Evolutionary conservation across 202 grass and related monocot species (phyloP).

Genomic region (Miscanthus sacchariflorus): DNA sequence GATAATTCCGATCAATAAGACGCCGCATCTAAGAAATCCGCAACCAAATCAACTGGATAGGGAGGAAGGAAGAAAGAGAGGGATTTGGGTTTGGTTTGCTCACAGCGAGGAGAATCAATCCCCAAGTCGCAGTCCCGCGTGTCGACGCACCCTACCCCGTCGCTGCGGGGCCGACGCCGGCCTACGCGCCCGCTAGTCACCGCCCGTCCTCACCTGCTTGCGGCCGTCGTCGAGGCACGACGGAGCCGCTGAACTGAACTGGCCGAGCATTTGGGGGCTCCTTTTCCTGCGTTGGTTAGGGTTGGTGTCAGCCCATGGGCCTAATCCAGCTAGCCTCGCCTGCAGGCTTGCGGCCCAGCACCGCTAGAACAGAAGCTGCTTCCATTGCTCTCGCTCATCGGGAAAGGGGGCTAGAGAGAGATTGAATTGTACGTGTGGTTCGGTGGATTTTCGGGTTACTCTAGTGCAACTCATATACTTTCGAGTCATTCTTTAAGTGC

Average conservation of each 20-base stretch:
- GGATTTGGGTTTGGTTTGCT: not conserved
- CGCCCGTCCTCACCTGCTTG: not conserved
- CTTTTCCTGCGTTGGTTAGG: not conserved
- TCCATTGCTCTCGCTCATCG: no score
- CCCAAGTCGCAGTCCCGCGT: not conserved
- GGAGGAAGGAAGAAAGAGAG: not conserved
- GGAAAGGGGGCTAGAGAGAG: no score
- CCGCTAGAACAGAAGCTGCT: no score
- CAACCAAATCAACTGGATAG: not conserved
- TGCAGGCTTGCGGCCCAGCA: not conserved
- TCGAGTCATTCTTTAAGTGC: no score
- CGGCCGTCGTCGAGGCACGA: not conserved
- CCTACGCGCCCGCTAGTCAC: not conserved
- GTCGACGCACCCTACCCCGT: not conserved
- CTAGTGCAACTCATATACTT: not conserved
- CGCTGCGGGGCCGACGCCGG: not conserved
- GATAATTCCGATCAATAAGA: not conserved
- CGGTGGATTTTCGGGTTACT: not conserved
- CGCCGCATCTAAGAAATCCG: not conserved
- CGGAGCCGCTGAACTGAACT: not conserved
- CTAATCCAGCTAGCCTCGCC: not conserved
- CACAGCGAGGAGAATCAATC: not conserved
- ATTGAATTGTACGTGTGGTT: no score
- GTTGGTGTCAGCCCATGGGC: not conserved
- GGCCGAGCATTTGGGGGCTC: not conserved